Evolutionary conservation across 495 filamentous ascomycete species (phyloP).

Genomic region (Penicillium diatomitis): DNA sequence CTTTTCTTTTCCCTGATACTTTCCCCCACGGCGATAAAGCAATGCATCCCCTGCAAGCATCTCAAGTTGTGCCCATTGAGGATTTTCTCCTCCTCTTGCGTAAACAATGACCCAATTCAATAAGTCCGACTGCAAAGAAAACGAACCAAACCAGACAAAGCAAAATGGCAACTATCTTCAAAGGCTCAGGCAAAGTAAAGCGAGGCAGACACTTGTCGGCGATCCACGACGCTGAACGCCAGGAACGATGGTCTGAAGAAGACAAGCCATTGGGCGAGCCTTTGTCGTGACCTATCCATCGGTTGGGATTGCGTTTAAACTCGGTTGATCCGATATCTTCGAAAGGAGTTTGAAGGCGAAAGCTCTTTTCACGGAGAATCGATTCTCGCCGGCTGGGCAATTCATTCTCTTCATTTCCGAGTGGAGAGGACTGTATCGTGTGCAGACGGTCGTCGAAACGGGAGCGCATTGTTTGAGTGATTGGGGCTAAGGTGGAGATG

Average conservation of each 20-base stretch:
- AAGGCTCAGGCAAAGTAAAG: conserved; percentile 7
- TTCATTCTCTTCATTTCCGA: no score
- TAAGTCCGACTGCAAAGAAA: conserved; percentile 17
- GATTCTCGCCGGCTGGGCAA: no score
- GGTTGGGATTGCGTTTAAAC: no score
- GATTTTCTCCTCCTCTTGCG: conserved; percentile 5
- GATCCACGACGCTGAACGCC: conserved; percentile 6
- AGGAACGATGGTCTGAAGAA: conserved; percentile 8
- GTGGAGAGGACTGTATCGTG: no score
- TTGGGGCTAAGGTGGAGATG: conserved; percentile 7
- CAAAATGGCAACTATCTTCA: conserved; percentile 14
- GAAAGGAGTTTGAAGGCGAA: no score
- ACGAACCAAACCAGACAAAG: conserved; percentile 20
- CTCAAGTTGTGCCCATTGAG: not conserved
- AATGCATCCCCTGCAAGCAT: not conserved
- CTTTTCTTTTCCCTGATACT: no score
- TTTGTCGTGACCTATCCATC: no score
- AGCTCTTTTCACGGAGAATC: no score
- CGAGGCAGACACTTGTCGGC: conserved; percentile 4
- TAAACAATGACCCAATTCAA: conserved; percentile 16
- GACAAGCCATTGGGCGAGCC: not conserved
- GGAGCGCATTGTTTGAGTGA: not conserved
- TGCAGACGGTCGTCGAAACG: no score
- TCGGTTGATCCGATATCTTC: no score
- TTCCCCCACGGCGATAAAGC: no score